Evolutionary conservation across 768 basidiomycete genomes (phyloP).

Genomic region (Terana coerulea): DNA sequence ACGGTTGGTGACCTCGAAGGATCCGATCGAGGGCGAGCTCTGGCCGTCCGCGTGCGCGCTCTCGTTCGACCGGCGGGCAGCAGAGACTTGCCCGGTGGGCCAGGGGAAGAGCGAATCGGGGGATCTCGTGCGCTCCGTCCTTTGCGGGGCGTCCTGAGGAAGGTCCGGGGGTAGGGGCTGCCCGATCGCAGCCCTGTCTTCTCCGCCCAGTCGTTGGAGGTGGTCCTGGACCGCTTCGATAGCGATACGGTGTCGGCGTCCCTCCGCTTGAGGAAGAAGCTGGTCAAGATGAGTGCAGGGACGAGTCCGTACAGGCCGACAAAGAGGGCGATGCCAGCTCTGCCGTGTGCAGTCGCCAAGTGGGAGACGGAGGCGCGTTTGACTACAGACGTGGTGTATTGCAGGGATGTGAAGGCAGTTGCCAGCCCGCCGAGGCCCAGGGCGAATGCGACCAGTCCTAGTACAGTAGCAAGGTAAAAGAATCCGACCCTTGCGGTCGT

Average conservation of each 20-base stretch:
- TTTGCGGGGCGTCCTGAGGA: slow-evolving; percentile 23
- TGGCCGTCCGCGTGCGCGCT: slow-evolving; percentile 25
- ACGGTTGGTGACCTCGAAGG: slow-evolving; percentile 50
- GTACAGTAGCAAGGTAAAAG: slow-evolving; percentile 33
- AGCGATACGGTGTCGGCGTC: slow-evolving; percentile 8
- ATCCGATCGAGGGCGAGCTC: slow-evolving; percentile 30
- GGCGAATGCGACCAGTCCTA: slow-evolving; percentile 48
- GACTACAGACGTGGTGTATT: slow-evolving; percentile 20
- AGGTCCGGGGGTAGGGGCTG: slow-evolving; percentile 21
- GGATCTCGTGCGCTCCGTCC: slow-evolving; percentile 28
- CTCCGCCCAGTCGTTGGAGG: slow-evolving; percentile 39
- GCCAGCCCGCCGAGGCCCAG: slow-evolving; percentile 61
- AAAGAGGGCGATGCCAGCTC: slow-evolving; percentile 64
- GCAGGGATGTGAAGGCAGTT: slow-evolving; percentile 58
- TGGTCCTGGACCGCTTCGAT: slow-evolving; percentile 23
- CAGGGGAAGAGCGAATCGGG: slow-evolving; percentile 33
- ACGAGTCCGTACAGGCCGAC: slow-evolving; percentile 52
- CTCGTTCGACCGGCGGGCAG: slow-evolving; percentile 37
- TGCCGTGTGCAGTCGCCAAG: slow-evolving; percentile 61
- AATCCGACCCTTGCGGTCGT: slow-evolving; percentile 25
- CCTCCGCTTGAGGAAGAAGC: slow-evolving; percentile 18
- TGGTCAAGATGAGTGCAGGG: slow-evolving; percentile 36
- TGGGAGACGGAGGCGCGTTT: slow-evolving; percentile 31
- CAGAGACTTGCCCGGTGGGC: slow-evolving; percentile 25
- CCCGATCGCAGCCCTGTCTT: slow-evolving; percentile 28